These are phyloP conservation scores for Lycium barbarum DNA, from an alignment of 257 asterid genomes.

Conservation along the genomic window DNA sequence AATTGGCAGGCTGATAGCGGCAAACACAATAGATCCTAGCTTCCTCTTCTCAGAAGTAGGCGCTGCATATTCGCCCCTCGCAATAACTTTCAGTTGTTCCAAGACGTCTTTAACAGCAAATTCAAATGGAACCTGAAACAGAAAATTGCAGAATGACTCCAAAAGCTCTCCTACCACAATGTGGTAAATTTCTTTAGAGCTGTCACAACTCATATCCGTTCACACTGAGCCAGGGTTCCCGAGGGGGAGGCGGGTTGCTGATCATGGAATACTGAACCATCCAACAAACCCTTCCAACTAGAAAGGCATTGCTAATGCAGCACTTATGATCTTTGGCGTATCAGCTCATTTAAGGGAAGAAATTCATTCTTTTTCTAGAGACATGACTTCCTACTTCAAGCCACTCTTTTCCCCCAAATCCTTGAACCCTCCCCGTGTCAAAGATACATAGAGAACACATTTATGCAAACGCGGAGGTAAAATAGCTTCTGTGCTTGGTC, in stretches of 20 bases:
- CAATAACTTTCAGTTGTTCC: slow-evolving; percentile 74
- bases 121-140: slow-evolving; percentile 77
- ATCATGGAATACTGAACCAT: not conserved
- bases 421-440: not conserved
- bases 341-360: not conserved
- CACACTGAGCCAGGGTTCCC: not conserved
- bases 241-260: not conserved
- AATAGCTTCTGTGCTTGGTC: not conserved
- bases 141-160: not conserved
- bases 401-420: not conserved
- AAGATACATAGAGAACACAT: not conserved
- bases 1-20: slow-evolving; percentile 81
- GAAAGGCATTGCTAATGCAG: not conserved
- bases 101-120: slow-evolving; percentile 62
- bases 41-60: slow-evolving; percentile 72
- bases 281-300: slow-evolving; percentile 3
- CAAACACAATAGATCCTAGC: slow-evolving; percentile 72
- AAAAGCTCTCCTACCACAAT: slow-evolving; percentile 11
- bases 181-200: not conserved
- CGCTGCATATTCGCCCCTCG: slow-evolving; percentile 72
- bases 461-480: not conserved
- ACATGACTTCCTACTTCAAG: not conserved
- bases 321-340: not conserved
- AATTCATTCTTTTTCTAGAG: not conserved
- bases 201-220: not conserved